Percentiles rank a stretch among this genome's conserved stretches.
These are phyloP conservation scores for Eucalyptus cloeziana DNA, from an alignment of 345 rosid genomes.

Conservation along the genomic window DNA sequence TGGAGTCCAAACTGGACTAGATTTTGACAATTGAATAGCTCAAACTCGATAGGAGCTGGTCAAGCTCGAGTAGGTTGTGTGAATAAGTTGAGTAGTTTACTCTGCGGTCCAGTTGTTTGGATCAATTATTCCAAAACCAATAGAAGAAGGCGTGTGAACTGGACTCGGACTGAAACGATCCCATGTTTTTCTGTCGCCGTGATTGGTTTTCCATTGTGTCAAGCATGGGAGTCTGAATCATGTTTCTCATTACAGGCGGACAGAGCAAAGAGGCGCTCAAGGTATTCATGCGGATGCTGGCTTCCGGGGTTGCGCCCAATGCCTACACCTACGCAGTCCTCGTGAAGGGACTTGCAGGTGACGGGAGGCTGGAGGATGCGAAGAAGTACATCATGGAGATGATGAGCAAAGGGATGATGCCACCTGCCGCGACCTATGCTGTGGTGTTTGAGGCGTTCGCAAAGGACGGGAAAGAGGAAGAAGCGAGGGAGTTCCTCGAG, in stretches of 20 bases:
- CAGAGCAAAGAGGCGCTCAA: conserved; percentile 50
- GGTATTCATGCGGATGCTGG: conserved; percentile 55
- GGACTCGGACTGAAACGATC: not conserved
- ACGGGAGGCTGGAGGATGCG: conserved; percentile 16
- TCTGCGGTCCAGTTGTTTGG: not conserved
- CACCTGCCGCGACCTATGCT: conserved; percentile 32
- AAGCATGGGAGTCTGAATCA: not conserved
- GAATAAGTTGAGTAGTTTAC: not conserved
- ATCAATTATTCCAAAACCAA: no score
- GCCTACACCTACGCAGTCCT: conserved; percentile 61
- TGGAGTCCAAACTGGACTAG: not conserved
- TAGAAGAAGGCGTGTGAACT: not conserved
- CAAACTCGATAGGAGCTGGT: not conserved
- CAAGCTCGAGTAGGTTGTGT: not conserved
- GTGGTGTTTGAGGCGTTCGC: conserved; percentile 48
- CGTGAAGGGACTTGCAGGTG: conserved; percentile 49
- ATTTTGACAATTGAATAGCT: not conserved
- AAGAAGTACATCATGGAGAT: conserved; percentile 51
- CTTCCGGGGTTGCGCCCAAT: conserved; percentile 57
- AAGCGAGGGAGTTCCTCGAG: conserved; percentile 28
- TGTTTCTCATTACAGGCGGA: not conserved
- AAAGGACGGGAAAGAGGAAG: conserved; percentile 28
- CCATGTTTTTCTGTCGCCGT: not conserved
- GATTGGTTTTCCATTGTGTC: not conserved
- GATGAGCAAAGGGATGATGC: conserved; percentile 48